Conservation (phyloP, 2,329 filamentous ascomycete species). For the Ascochyta lentis region DNA sequence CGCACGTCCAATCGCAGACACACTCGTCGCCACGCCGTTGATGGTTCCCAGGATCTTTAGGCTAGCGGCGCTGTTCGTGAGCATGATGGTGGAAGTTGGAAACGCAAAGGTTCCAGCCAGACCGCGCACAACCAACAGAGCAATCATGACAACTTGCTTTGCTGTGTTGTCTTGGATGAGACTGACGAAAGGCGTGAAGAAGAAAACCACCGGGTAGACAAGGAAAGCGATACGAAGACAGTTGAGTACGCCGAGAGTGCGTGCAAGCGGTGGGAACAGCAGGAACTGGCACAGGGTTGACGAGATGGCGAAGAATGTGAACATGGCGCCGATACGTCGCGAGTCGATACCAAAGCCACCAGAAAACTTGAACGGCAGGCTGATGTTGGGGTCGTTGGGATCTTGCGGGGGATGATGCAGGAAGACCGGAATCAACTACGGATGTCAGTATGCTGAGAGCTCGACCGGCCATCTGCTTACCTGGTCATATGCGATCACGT, state of each 20-base stretch:
- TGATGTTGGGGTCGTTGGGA: slow-evolving; percentile 60
- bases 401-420: slow-evolving; percentile 73
- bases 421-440: slow-evolving; percentile 77
- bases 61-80: slow-evolving; percentile 84
- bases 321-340: slow-evolving; percentile 81
- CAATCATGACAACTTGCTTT: slow-evolving; percentile 68
- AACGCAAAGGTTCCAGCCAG: slow-evolving; percentile 83
- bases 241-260: slow-evolving; percentile 73
- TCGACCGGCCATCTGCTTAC: slow-evolving; percentile 18
- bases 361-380: slow-evolving; percentile 79
- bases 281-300: slow-evolving; percentile 87
- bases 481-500: slow-evolving; percentile 85
- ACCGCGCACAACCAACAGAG: slow-evolving; percentile 75
- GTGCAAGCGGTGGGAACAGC: slow-evolving; percentile 78
- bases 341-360: slow-evolving; percentile 80
- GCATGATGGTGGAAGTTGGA: slow-evolving; percentile 85
- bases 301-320: slow-evolving; percentile 79
- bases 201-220: slow-evolving; percentile 76
- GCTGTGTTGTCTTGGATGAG: slow-evolving; percentile 59
- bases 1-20: slow-evolving; percentile 80
- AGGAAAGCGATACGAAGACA: slow-evolving; percentile 74
- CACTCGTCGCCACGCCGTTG: slow-evolving; percentile 87
- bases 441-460: slow-evolving; percentile 11
- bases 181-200: slow-evolving; percentile 81
- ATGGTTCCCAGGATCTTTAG: slow-evolving; percentile 82